These are phyloP conservation scores for Barnettozyma vustinii DNA, from an alignment of 805 yeast genomes.

Conservation along the genomic window DNA sequence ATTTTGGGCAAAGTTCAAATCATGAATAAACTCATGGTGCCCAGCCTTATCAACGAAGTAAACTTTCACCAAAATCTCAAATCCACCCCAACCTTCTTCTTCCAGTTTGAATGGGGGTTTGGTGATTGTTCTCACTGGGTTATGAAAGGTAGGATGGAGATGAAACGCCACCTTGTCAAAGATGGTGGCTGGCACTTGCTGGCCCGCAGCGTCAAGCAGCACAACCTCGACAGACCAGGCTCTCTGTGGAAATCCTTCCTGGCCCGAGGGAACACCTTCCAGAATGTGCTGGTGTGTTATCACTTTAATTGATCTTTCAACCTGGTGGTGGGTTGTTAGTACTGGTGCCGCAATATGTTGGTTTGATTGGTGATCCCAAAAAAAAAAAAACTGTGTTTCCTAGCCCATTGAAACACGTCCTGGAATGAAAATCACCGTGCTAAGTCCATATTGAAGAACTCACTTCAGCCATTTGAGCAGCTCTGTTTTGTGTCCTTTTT, in stretches of 20 bases:
- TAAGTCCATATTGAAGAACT: background rate
- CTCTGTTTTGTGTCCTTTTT: background rate
- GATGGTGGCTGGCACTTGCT: slow-evolving; percentile 77
- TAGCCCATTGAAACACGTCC: background rate
- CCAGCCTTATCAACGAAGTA: slow-evolving; percentile 82
- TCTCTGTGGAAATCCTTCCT: slow-evolving; percentile 90
- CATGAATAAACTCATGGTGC: slow-evolving; percentile 82
- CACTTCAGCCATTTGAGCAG: background rate
- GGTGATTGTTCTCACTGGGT: slow-evolving; percentile 78
- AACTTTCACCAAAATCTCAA: slow-evolving; percentile 77
- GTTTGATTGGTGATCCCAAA: too few species aligned
- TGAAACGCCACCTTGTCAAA: slow-evolving; percentile 92
- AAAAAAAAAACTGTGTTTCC: background rate
- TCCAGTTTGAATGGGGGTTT: slow-evolving; percentile 81
- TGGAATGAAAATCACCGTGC: background rate
- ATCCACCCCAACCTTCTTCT: slow-evolving; percentile 99
- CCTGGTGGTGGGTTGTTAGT: slow-evolving; percentile 18
- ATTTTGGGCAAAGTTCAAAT: slow-evolving; percentile 77
- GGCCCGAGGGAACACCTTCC: slow-evolving; percentile 77
- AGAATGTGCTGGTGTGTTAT: slow-evolving; percentile 81
- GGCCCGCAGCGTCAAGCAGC: slow-evolving; percentile 73
- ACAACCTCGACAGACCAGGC: slow-evolving; percentile 81
- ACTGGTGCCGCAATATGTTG: background rate
- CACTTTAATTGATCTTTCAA: slow-evolving; percentile 82
- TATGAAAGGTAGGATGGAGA: slow-evolving; percentile 90